Percentiles rank a stretch among this genome's conserved stretches.
These are phyloP conservation scores for Oryza punctata DNA, from an alignment of 176 grass and related monocot genomes.

Conservation along the genomic window DNA sequence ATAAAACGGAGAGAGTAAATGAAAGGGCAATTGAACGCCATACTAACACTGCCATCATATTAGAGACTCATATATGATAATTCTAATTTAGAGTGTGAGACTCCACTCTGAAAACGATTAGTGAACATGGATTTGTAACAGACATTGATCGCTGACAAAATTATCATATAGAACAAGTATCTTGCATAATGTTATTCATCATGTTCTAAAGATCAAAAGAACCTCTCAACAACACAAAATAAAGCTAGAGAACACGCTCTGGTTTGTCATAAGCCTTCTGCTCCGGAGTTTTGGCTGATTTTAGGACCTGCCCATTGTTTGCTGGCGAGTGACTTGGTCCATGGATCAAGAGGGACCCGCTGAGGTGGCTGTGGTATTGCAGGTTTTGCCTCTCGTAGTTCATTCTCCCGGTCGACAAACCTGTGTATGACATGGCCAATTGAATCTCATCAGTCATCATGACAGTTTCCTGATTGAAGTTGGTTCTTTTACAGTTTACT, in stretches of 20 bases:
- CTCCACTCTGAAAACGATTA: background rate
- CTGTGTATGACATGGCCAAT: slow-evolving; percentile 30
- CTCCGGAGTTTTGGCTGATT: slow-evolving; percentile 44
- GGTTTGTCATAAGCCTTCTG: slow-evolving; percentile 52
- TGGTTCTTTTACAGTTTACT: background rate
- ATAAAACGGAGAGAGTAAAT: too few relatives aligned
- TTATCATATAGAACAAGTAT: background rate
- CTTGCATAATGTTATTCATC: background rate
- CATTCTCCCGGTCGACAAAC: slow-evolving; percentile 90
- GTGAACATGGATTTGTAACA: background rate
- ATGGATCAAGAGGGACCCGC: slow-evolving; percentile 69
- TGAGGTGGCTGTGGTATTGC: slow-evolving; percentile 62
- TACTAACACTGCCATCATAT: background rate
- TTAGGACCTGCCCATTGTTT: slow-evolving; percentile 78
- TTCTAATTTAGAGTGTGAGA: background rate
- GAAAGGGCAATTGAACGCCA: background rate
- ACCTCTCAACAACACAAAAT: background rate
- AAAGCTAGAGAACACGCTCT: background rate
- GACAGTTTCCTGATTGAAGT: background rate
- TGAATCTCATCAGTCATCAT: slow-evolving; percentile 22
- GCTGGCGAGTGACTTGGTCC: slow-evolving; percentile 64
- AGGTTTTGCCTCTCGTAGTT: slow-evolving; percentile 83
- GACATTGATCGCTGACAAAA: background rate
- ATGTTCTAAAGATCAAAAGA: background rate
- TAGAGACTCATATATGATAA: too few relatives aligned